Base-by-base conservation (phyloP, 192 early-diverging fungal genomes). In the Coemansia sp. region DNA sequence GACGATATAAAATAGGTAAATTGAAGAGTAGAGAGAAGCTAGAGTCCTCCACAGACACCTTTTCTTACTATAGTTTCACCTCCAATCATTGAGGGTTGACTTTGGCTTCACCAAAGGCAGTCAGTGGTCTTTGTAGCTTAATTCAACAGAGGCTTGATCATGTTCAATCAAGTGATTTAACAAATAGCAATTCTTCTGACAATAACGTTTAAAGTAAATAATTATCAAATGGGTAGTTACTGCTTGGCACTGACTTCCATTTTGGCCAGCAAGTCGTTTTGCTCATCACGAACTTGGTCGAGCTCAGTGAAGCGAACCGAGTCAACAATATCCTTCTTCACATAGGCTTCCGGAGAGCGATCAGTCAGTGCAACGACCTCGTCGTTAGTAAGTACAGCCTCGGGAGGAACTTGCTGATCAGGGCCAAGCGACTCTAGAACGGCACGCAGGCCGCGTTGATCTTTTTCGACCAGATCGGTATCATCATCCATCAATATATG, bases 401-500 rank as follows among this genome's bases (percentile, higher is more conserved):
- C 79, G 8, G 37, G 41, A 3, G 79, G 74, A 4, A 82, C 44
- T 2, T 32, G 4, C 12, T 76, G 70, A 5, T 65, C 67, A 9
- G 68, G 75, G 0, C 62, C 70, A 11, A 82, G 37, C 13, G 27
- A 15, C 10, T 72, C 79, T 6, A 82, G 22, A 12, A 76, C 59
- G 1, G 22, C 11, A 4, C 44, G 29, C 43, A 82, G 35, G 6
- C 59, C 61, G 32, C 35, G 20, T 61, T 82, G 74, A 45, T 73
- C 80, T 22, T 65, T 67, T 15, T 73, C 69, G 1, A 74, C 70
- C 20, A 86, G 69, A 68, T 92, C 93, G 3, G 84, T 82, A 61
- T 94, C 92, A 16, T 94, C 89, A 1, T 86, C 84, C 13, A 83
- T 80, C 27, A 95, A 61, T 53, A 95, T 91, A 15, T 90, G 86